Percentiles rank a stretch among this genome's conserved stretches.
Evolutionary conservation across 2,329 filamentous ascomycete species (phyloP).

Genomic region (Paecilomyces dactylethromorphus): DNA sequence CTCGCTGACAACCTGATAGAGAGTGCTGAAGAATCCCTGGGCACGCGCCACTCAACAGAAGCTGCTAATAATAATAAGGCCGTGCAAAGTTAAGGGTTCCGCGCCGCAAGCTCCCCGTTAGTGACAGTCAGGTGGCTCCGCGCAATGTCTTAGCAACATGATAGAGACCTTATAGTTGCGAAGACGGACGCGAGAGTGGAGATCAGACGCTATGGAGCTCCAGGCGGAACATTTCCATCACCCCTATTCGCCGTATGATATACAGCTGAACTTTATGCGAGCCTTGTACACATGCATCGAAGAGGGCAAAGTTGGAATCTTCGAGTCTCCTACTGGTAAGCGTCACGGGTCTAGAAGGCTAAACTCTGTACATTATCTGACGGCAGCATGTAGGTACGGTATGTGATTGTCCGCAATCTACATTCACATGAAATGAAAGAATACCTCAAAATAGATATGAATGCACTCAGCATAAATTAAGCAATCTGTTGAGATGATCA

Average conservation of each 20-base stretch:
- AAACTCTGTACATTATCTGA: background rate
- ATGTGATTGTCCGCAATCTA: conserved; percentile 13
- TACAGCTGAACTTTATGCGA: conserved; percentile 83
- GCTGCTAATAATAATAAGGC: background rate
- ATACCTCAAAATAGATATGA: background rate
- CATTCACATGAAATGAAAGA: background rate
- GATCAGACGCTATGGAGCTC: conserved; percentile 22
- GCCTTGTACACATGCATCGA: conserved; percentile 74
- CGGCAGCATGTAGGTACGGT: conserved; percentile 31
- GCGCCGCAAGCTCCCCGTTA: background rate
- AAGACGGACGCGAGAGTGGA: background rate
- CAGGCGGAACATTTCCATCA: conserved; percentile 64
- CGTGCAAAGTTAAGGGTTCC: background rate
- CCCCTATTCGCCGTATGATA: conserved; percentile 79
- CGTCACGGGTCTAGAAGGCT: background rate
- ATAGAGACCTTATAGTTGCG: background rate
- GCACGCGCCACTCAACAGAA: background rate
- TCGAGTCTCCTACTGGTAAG: conserved; percentile 88
- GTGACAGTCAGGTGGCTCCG: background rate
- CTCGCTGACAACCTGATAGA: background rate
- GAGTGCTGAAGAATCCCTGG: background rate
- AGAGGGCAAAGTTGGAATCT: conserved; percentile 72
- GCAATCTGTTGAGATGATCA: background rate
- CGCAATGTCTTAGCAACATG: background rate
- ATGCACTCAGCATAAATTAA: background rate